Evolutionary conservation across 2,329 filamentous ascomycete species (phyloP), one percentile per base, ranked within the genome.

Genomic region (Aureobasidium pullulans): DNA sequence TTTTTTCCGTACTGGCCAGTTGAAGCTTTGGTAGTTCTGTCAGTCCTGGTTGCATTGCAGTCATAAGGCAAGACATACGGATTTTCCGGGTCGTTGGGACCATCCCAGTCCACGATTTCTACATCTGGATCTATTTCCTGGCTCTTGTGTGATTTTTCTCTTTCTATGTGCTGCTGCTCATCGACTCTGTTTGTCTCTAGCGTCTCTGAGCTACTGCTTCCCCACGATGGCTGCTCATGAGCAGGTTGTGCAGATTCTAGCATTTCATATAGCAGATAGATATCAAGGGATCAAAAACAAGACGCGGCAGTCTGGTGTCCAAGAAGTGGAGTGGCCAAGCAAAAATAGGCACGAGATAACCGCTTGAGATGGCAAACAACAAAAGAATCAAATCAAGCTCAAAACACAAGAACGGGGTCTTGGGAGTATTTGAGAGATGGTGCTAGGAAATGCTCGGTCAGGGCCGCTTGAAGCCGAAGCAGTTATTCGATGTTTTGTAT

Each of bases 1-100:
- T 66, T 75, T 75, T 19, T 65, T 65, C 8, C 57, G 32, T 11
- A 60, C 54, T 15, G 63, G 65, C 71, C 71, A 74, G 57, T 72
- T 72, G 64, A 64, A 66, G 34, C 54, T 57, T 46, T 57, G 13
- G 29, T 3, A 15, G 9, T 23, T n/a, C 6, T 7, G 29, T 50
- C 6, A 59, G 57, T 13, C 7, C 5, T 43, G 13, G 9, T 19
- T n/a, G 11, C 10, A 31, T 13, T 36, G 47, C 10, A 39, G 5
- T 40, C 64, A 64, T 6, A 1, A 16, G 28, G 4, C 7, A 42
- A 53, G 2, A 48, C 54, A 34, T 43, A 57, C 11, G 72, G 72
- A 36, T 71, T 72, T 28, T 62, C 66, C 6, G 68, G 65, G 59
- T 73, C 71, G 36, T 67, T 81, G 74, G 82, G 83, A 78, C 64